These are phyloP conservation scores for Citeromyces matritensis DNA, from an alignment of 805 yeast species.

Conservation along the genomic window DNA sequence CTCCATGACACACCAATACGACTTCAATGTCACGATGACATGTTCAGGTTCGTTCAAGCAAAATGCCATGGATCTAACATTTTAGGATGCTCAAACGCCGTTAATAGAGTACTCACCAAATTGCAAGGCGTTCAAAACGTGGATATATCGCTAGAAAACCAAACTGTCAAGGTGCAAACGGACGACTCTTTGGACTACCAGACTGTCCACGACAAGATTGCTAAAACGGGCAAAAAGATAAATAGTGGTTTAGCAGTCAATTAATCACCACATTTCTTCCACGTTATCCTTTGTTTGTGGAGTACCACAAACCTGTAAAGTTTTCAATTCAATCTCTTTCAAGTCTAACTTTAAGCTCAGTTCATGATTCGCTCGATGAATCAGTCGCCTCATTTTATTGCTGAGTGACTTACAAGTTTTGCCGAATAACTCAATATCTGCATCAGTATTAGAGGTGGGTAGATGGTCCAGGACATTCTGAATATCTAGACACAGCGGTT, in stretches of 20 bases:
- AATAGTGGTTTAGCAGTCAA: slow-evolving; percentile 27
- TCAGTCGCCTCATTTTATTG: no score
- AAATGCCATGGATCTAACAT: background rate
- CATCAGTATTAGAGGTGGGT: slow-evolving; percentile 1
- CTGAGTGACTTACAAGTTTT: background rate
- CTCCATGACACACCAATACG: slow-evolving; percentile 35
- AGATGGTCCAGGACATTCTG: background rate
- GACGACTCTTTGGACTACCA: slow-evolving; percentile 45
- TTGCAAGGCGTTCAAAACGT: slow-evolving; percentile 62
- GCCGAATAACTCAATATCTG: slow-evolving; percentile 2
- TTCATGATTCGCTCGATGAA: no score
- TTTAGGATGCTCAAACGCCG: slow-evolving; percentile 73
- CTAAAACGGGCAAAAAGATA: slow-evolving; percentile 85
- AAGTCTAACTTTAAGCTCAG: no score
- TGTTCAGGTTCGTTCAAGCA: slow-evolving; percentile 38
- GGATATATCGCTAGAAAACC: slow-evolving; percentile 66
- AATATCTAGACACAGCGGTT: background rate
- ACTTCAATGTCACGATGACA: slow-evolving; percentile 72
- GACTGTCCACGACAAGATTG: slow-evolving; percentile 62
- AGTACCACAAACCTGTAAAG: no score
- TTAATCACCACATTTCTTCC: background rate
- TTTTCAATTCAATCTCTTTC: no score
- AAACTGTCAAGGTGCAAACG: slow-evolving; percentile 68
- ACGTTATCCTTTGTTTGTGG: background rate
- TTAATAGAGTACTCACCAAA: slow-evolving; percentile 56